Evolutionary conservation across 2,329 filamentous ascomycete genomes (phyloP), one percentile per base, ranked within the genome.

Genomic region (Epicoccum sorghinum): DNA sequence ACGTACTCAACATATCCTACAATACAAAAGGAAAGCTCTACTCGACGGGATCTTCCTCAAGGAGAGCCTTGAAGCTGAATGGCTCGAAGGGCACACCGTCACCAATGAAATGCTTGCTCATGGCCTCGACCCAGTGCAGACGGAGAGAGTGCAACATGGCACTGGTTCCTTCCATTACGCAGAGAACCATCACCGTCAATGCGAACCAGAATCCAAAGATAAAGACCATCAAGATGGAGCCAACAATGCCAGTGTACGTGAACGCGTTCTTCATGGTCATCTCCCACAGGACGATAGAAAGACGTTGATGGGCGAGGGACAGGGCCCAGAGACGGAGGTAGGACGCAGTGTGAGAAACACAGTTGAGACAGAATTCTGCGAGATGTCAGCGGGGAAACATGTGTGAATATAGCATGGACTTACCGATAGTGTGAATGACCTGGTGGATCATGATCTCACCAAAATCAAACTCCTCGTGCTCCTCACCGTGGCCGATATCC

Each of bases 321-420:
- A 99, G 78, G 29, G 95, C 95, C 95, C 95, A 99, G 39, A 99
- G 89, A 82, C 95, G 95, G 42, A 99, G 89, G 78, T 99, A 99
- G 1, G 95, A 99, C 4, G 95, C 95, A 4, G 96, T 99, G 79
- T 99, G 95, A 27, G 95, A 99, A 60, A 99, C 93, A 76, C 93
- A 98, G 82, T 99, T 99, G 67, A 99, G 84, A 74, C 95, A 99
- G 81, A 99, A 99, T 83, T 99, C 91, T 92, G 64, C 3, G 0
- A 4, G 0, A 6, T n/a, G 25, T 73, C 68, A 75, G 69, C 32
- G 23, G 40, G 10, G 7, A 13, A n/a, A 40, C 10, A 13, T 8
- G 13, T 12, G n/a, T 35, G 18, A 25, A 29, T 32, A 55, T 33
- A 7, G 6, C 12, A n/a, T 2, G 23, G 44, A 64, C 88, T 77